Base-by-base conservation (phyloP, 768 basidiomycete species). In the Basidioascus undulatus region DNA sequence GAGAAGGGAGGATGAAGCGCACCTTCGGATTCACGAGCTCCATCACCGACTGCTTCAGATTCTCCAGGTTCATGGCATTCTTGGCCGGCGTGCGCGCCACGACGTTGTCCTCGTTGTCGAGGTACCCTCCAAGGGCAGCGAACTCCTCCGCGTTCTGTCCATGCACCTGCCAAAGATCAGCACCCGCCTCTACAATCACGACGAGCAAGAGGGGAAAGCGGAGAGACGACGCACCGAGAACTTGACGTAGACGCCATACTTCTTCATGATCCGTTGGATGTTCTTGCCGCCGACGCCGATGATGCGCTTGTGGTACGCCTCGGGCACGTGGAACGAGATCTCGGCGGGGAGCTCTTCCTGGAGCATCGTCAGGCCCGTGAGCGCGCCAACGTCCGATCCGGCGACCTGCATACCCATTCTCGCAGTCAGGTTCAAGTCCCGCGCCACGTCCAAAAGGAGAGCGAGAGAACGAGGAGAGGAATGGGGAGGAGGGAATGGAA, bases 261-360 rank as follows among this genome's bases (percentile, higher is more conserved):
- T 84, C 65, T 94, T 94, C 89, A 98, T 98, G 60, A 98, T 96
- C 44, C 84, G 72, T 59, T 96, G 89, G 44, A 98, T 94, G 59
- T 84, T 96, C 53, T 86, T 75, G 23, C 89, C 89, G 26, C 84
- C 87, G 27, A 94, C 87, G 45, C 89, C 89, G 49, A 98, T 98
- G 56, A 98, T 98, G 45, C 92, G 79, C 59, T 94, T 96, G 64
- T 96, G 89, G 56, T 94, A 96, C 35, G 74, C 73, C 60, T 98
- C 89, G 25, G 89, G 89, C 11, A 98, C 84, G 58, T 94, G 86
- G 70, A 98, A 98, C 20, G 84, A 89, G 23, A 92, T 81, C 58
- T 98, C 89, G 19, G 89, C 84, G 3, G 89, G 89, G n/a, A 98
- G 64, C 57, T 98, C 89, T 57, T 94, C 89, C 60, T 89, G 84